phyloP scores from a whole-genome alignment of 2,329 filamentous ascomycete genomes.

The Monilinia fructigena region DNA sequence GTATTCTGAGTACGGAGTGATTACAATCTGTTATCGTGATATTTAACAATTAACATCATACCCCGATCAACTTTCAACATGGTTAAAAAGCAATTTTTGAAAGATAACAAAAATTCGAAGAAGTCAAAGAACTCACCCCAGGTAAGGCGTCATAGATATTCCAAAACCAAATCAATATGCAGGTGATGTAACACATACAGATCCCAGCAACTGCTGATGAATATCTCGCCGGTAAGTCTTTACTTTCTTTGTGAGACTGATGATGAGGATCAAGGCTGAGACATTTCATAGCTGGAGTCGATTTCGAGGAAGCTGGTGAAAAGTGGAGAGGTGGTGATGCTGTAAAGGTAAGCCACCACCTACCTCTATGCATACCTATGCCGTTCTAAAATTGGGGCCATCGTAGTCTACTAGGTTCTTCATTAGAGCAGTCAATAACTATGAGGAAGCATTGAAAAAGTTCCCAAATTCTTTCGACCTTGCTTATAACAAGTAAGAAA shows the following conservation, averaged over 20 bases:
- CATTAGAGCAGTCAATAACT: constrained; percentile 63
- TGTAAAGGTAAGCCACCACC: constrained; percentile 48
- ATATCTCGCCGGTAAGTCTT: constrained; percentile 56
- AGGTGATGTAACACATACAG: constrained; percentile 37
- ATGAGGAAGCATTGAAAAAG: constrained; percentile 60
- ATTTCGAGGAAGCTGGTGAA: constrained; percentile 68
- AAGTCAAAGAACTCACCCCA: constrained; percentile 37
- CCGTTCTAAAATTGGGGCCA: constrained; percentile 17
- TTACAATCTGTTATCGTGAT: neutral
- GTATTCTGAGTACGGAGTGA: too few relatives aligned
- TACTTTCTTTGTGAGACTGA: neutral
- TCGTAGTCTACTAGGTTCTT: constrained; percentile 49
- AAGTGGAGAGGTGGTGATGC: constrained; percentile 74
- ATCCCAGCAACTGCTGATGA: constrained; percentile 63
- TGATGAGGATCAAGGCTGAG: constrained; percentile 23
- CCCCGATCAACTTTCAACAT: constrained; percentile 25
- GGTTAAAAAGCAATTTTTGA: constrained; percentile 41
- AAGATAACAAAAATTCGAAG: constrained; percentile 43
- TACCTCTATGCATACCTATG: neutral
- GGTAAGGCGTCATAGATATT: constrained; percentile 28
- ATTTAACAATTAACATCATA: neutral
- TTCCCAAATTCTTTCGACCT: constrained; percentile 66
- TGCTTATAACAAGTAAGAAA: constrained; percentile 68
- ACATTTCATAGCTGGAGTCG: constrained; percentile 55
- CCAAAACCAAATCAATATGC: neutral